These are phyloP conservation scores for Cystobasidium slooffiae DNA, from an alignment of 1,284 basidiomycete species.

Conservation along the genomic window DNA sequence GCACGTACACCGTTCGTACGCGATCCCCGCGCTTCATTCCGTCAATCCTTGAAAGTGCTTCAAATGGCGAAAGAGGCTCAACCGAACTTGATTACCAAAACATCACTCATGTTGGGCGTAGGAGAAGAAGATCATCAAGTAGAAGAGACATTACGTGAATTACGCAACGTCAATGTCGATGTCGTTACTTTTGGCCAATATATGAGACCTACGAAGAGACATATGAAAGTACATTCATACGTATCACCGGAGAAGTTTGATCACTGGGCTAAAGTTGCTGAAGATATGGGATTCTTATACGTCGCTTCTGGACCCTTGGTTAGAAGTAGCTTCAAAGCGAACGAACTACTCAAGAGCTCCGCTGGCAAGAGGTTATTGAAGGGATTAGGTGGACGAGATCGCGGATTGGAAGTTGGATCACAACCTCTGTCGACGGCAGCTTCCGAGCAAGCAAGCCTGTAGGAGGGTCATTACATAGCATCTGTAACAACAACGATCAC, in stretches of 20 bases:
- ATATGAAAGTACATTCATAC: slow-evolving; percentile 99
- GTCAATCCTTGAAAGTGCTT: slow-evolving; percentile 84
- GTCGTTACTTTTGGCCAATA: slow-evolving; percentile 99
- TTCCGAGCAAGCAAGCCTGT: not conserved
- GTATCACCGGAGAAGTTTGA: slow-evolving; percentile 92
- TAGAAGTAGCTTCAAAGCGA: slow-evolving; percentile 91
- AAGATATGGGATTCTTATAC: slow-evolving; percentile 94
- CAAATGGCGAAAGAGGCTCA: slow-evolving; percentile 70
- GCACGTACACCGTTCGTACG: slow-evolving; percentile 91
- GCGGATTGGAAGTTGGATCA: slow-evolving; percentile 32
- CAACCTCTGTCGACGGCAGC: not conserved
- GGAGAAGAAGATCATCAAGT: slow-evolving; percentile 88
- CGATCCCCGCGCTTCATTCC: slow-evolving; percentile 90
- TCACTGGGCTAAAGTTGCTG: slow-evolving; percentile 85
- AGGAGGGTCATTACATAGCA: not conserved
- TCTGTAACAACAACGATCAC: no score
- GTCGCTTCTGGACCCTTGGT: slow-evolving; percentile 96
- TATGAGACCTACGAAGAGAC: slow-evolving; percentile 97
- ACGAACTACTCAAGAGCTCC: slow-evolving; percentile 55
- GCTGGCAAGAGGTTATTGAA: slow-evolving; percentile 43
- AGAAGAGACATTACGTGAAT: slow-evolving; percentile 79
- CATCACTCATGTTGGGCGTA: slow-evolving; percentile 97
- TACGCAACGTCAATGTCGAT: slow-evolving; percentile 85
- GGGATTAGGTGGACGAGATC: slow-evolving; percentile 40
- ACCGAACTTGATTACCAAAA: slow-evolving; percentile 89